Evolutionary conservation across 345 rosid species (phyloP), one percentile per base, ranked within the genome.

Genomic region (Brassica juncea): DNA sequence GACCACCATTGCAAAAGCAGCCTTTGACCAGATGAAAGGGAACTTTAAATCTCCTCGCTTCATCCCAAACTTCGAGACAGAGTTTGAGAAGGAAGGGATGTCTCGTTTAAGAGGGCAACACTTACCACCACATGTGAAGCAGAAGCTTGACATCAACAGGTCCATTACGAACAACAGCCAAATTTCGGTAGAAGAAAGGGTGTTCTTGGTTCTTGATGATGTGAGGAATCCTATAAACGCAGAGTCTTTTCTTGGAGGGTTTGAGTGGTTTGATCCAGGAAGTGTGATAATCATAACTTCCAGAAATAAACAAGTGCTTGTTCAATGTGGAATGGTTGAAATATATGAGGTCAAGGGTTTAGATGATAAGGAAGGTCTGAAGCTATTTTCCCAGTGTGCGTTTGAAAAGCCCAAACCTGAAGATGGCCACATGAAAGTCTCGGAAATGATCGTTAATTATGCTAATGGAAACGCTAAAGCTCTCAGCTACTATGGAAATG

Each of bases 201-300:
- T 62, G 19, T 61, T 73, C 30, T 16, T 62, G 2, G 61, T 73
- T 30, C 77, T 73, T 44, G 77, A 63, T 64, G 70, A 73, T 30
- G 77, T 73, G 1, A 19, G 28, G 6, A 64, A 64, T 6, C 7
- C 70, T 44, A 3, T 19, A 6, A n/a, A 64, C 11, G 77, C 62
- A 11, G 42, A 62, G 47, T 30, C 70, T 47, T 73, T 73, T 64
- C 70, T 73, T 30, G 62, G 30, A 63, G 77, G 77, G 21, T 73
- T 63, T 73, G 31, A 73, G 6, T 6, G 70, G 77, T 73, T 73
- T 73, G 77, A 47, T 15, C 32, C 44, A 14, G 77, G 77, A 10
- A 73, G 70, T 7, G 11, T 62, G 25, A 28, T 73, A 19, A 73
- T 73, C 70, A 58, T 58, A 8, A 58, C 63, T 4, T 62, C 77